Evolutionary conservation across 768 basidiomycete species (phyloP).

Genomic region (Lentinula aciculospora): DNA sequence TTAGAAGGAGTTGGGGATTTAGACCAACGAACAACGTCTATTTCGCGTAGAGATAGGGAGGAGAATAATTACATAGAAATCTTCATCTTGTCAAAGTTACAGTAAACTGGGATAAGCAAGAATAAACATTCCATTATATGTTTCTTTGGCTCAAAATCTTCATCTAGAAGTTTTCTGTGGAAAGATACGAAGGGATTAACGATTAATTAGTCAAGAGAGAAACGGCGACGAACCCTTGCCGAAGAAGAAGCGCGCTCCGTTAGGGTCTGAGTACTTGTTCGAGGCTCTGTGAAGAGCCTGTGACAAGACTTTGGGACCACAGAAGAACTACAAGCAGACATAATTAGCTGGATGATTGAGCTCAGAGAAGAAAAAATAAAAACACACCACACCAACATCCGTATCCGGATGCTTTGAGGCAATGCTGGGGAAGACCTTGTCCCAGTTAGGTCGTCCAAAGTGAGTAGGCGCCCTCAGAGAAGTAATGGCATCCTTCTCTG

Average conservation of each 20-base stretch:
- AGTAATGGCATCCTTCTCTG: conserved; percentile 89
- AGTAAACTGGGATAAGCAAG: not conserved
- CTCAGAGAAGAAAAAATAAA: not conserved
- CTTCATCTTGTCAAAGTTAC: not conserved
- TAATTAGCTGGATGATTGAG: not conserved
- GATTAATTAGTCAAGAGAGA: not conserved
- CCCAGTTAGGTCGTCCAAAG: conserved; percentile 88
- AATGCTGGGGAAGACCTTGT: conserved; percentile 66
- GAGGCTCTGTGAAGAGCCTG: conserved; percentile 68
- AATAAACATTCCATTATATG: not conserved
- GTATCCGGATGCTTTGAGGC: conserved; percentile 81
- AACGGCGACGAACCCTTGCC: conserved; percentile 65
- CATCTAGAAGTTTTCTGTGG: conserved; percentile 29
- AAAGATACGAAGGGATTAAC: not conserved
- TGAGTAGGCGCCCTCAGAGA: conserved; percentile 87
- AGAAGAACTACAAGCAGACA: conserved; percentile 60
- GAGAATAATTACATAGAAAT: not conserved
- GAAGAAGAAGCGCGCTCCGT: conserved; percentile 83
- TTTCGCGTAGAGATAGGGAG: not conserved
- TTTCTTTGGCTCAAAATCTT: not conserved
- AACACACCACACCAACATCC: conserved; percentile 79
- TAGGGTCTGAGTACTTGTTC: conserved; percentile 80
- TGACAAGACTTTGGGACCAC: conserved; percentile 73
- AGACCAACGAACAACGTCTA: not conserved
- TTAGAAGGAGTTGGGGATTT: too few relatives aligned